Evolutionary conservation across 108 stramenopile species (phyloP).

Genomic region (Epithemia pelagica): DNA sequence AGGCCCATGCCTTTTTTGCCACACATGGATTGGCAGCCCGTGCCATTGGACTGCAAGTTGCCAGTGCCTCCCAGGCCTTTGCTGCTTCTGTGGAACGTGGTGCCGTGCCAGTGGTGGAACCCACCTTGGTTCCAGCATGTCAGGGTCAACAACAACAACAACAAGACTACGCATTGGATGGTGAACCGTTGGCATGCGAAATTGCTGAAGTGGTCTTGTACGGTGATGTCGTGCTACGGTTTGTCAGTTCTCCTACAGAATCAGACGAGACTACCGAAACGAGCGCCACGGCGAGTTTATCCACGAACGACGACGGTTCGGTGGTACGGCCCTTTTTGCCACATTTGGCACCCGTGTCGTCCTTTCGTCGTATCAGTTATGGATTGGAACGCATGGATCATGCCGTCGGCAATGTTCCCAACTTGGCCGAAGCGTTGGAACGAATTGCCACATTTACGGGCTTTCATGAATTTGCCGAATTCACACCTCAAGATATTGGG

Average conservation of each 20-base stretch:
- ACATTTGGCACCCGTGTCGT: conserved; percentile 34
- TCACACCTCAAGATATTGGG: conserved; percentile 78
- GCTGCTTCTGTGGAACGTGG: conserved; percentile 34
- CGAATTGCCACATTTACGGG: conserved; percentile 54
- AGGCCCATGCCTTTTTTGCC: conserved; percentile 39
- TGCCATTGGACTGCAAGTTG: conserved; percentile 42
- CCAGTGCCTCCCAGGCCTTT: conserved; percentile 34
- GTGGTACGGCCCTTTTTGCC: conserved; percentile 35
- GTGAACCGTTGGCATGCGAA: no score
- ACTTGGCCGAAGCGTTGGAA: conserved; percentile 30
- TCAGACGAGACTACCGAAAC: no score
- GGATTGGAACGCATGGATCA: conserved; percentile 57
- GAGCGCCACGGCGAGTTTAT: not conserved
- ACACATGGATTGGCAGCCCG: conserved; percentile 52
- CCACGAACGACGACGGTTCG: not conserved
- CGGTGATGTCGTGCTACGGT: conserved; percentile 58
- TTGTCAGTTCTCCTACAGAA: conserved; percentile 34
- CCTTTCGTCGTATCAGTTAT: conserved; percentile 19
- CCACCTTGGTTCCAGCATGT: conserved; percentile 32
- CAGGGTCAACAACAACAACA: conserved; percentile 20
- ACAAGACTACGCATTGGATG: not conserved
- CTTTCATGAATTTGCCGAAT: conserved; percentile 86
- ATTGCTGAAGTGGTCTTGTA: conserved; percentile 49
- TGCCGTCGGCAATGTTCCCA: conserved; percentile 66
- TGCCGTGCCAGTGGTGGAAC: conserved; percentile 44